Base-by-base conservation (phyloP, 306 rosid species). In the Cucurbita argyrosperma region DNA sequence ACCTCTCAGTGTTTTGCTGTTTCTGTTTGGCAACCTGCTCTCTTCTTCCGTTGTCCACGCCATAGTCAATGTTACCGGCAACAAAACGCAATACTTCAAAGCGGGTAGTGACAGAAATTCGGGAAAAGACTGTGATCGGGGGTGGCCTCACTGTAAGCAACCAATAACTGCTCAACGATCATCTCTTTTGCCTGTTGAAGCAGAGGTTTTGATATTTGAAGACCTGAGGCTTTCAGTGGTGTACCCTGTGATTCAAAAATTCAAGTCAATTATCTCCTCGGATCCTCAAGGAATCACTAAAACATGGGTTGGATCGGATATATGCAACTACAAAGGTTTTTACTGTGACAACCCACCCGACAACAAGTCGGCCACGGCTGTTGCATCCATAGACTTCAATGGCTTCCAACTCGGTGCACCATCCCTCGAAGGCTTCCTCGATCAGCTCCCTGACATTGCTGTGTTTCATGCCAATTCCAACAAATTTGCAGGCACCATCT, bases 401-500 rank as follows among this genome's bases (percentile, higher is more conserved):
- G 98, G 96, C 7, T 93, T 93, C 64, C 88, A 82, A 43, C 86
- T 90, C 5, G 16, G 64, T 7, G 96, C 93, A 68, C 76, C 96
- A 3, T 79, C 92, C 8, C 93, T 93, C 5, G 90, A 90, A 51
- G 98, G 92, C 49, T 93, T 93, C 42, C 82, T 93, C 43, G 93
- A 93, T 72, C 86, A 80, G 5, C 92, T 93, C 9, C 91, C 93
- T 11, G 96, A 92, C 75, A 80, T 90, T 63, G 96, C 98, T 76
- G 85, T 90, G 11, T 92, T 90, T 82, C 96, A 88, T 86, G 98
- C 96, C 68, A 90, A 92, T 76, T 84, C 96, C 81, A 92, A 92
- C 87, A 85, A 76, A 15, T 90, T 92, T 21, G 7, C 78, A 2
- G 96, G 98, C 77, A 85, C 92, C 0, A 76, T 92, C 77, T 80